Base-by-base conservation (phyloP, 1,284 basidiomycete species). In the Tetrapyrgos nigripes region DNA sequence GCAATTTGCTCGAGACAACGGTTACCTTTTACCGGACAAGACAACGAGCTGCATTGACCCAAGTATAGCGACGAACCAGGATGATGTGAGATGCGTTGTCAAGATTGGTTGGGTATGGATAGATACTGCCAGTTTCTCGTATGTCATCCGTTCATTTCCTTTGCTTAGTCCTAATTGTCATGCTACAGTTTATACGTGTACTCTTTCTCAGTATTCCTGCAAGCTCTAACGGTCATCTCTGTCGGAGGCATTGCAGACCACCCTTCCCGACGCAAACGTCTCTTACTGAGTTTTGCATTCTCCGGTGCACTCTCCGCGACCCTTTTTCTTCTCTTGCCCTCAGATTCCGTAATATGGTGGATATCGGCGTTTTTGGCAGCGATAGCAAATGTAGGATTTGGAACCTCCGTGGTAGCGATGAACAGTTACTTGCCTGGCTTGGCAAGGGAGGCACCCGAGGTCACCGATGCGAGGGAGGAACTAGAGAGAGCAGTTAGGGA, bases 81-180 rank as follows among this genome's bases (percentile, higher is more conserved):
- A 65, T 10, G 70, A 74, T 17, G 79, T 73, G 10, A 80, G 89
- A 27, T 93, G 91, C 70, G 89, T 87, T 1, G 90, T 93, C 50
- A 87, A 87, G 69, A 75, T 93, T 57, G 89, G 84, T 0, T 91
- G 92, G 81, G 59, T 78, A 1, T 95, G 93, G 93, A 83, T 96
- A 49, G 93, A 96, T 69, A 93, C 82, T 14, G 92, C 93, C 1
- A 93, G 91, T 66, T 95, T 95, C 74, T 94, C 92, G 93, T 92
- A 54, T 50, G 86, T 68, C 29, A 8, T 8, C 28, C 48, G 33
- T 35, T 14, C 55, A 2, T 17, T 5, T 50, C 6, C 35, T 26
- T 21, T 28, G 4, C 19, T 1, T 9, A 13, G 23, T 17, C 13
- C 55, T 57, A 24, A 46, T 23, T 27, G 31, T 58, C 65, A 19